A percentile compares a stretch with the other conserved stretches of the same genome.
Conservation (phyloP, 2,329 filamentous ascomycete genomes). For the Didymella lethalis region DNA sequence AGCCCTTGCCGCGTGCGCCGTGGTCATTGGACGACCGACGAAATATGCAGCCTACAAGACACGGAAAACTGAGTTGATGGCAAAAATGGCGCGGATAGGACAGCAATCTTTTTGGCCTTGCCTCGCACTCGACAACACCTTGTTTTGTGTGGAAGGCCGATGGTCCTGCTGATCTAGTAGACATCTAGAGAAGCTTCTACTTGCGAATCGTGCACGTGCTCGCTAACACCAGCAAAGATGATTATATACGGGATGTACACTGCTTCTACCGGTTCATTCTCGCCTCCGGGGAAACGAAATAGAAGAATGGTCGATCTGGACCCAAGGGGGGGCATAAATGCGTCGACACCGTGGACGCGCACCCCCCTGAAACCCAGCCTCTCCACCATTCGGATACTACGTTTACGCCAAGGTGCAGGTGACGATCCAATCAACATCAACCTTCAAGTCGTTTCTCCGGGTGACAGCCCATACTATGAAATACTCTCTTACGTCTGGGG, state of each 20-base stretch:
- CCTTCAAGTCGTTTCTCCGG: not conserved
- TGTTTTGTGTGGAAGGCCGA: too few relatives aligned
- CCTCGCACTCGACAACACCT: not conserved
- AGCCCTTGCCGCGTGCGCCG: not conserved
- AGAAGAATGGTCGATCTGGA: not conserved
- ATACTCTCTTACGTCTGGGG: constrained; percentile 2
- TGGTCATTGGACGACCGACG: not conserved
- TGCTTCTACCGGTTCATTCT: not conserved
- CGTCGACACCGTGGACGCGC: not conserved
- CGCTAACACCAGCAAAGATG: not conserved
- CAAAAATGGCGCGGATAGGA: not conserved
- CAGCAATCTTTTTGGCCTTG: not conserved
- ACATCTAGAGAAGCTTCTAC: too few relatives aligned
- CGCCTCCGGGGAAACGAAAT: not conserved
- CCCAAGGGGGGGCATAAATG: not conserved
- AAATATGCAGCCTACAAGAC: not conserved
- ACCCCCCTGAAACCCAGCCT: not conserved
- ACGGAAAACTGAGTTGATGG: not conserved
- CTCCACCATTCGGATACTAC: not conserved
- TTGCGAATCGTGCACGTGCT: not conserved
- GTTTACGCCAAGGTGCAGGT: too few relatives aligned
- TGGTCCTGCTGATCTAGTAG: too few relatives aligned
- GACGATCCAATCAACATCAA: too few relatives aligned
- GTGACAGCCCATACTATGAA: constrained; percentile 1
- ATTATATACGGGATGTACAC: not conserved